phyloP scores from a whole-genome alignment of 768 basidiomycete species.

The Dacryopinax spathularia region DNA sequence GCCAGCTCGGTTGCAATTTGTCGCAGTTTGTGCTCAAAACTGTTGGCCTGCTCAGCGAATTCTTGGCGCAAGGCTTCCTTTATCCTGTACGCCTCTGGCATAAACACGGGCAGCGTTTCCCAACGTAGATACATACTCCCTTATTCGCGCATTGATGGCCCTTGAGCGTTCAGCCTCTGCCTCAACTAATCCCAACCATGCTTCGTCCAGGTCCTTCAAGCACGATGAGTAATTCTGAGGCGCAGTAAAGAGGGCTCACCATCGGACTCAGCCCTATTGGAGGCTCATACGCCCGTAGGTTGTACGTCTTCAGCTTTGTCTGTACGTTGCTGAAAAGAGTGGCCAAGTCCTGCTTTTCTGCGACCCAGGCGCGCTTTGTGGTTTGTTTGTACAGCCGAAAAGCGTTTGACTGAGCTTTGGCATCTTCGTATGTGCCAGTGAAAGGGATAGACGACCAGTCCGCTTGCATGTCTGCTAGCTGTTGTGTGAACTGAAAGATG shows the following conservation, averaged over 20 bases:
- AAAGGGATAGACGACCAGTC: conserved; percentile 56
- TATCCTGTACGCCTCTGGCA: conserved; percentile 35
- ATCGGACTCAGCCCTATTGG: conserved; percentile 46
- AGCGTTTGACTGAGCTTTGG: conserved; percentile 55
- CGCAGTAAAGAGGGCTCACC: conserved; percentile 6
- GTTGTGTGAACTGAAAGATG: conserved; percentile 31
- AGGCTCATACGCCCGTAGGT: conserved; percentile 70
- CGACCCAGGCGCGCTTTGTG: conserved; percentile 74
- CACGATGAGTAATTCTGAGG: not conserved
- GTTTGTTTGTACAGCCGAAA: conserved; percentile 76
- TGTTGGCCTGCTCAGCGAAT: conserved; percentile 65
- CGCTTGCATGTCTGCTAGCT: conserved; percentile 50
- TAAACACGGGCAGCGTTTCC: not conserved
- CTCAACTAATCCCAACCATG: conserved; percentile 57
- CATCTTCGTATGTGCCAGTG: conserved; percentile 63
- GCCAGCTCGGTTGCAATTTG: conserved; percentile 57
- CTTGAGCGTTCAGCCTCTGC: conserved; percentile 67
- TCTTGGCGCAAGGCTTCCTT: conserved; percentile 64
- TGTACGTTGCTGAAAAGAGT: conserved; percentile 86
- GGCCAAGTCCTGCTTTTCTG: conserved; percentile 74
- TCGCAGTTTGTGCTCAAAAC: conserved; percentile 55
- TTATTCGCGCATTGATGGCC: conserved; percentile 76
- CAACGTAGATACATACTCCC: conserved; percentile 43
- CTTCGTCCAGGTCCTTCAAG: conserved; percentile 51
- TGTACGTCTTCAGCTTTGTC: conserved; percentile 85